Evolutionary conservation across 2,329 filamentous ascomycete genomes (phyloP).

Genomic region (Diaporthe vexans): DNA sequence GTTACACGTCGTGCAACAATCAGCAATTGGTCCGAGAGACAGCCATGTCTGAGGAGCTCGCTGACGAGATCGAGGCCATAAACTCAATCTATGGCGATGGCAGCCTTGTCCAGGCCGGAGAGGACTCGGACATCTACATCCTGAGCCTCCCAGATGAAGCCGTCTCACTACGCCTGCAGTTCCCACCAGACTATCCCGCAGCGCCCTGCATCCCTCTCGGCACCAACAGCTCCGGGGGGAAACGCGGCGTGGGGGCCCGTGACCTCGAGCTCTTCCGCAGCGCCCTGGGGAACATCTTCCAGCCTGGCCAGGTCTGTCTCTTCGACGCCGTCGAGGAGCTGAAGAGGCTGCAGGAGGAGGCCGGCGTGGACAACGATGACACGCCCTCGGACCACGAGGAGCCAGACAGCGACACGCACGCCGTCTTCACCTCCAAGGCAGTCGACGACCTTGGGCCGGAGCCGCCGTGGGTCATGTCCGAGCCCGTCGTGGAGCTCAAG

Average conservation of each 20-base stretch:
- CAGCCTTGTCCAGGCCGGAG: constrained; percentile 65
- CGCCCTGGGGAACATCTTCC: constrained; percentile 77
- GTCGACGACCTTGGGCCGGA: constrained; percentile 47
- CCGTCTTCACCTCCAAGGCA: constrained; percentile 1
- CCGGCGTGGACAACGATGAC: constrained; percentile 44
- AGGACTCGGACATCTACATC: constrained; percentile 63
- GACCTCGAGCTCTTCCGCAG: constrained; percentile 78
- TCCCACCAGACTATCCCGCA: constrained; percentile 81
- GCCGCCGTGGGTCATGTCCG: constrained; percentile 80
- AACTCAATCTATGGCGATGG: constrained; percentile 85
- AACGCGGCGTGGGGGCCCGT: constrained; percentile 78
- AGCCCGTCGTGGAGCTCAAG: constrained; percentile 82
- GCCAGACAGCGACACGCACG: constrained; percentile 38
- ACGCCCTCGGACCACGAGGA: constrained; percentile 42
- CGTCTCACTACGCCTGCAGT: constrained; percentile 73
- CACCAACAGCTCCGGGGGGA: constrained; percentile 82
- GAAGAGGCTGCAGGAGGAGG: constrained; percentile 57
- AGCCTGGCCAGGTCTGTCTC: constrained; percentile 83
- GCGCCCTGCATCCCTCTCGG: constrained; percentile 80
- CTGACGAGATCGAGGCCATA: constrained; percentile 83
- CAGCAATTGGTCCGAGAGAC: not conserved
- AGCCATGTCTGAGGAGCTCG: constrained; percentile 70
- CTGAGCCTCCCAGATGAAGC: constrained; percentile 75
- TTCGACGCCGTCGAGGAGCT: constrained; percentile 92
- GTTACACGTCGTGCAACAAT: constrained; percentile 20